Percentiles rank a stretch among this genome's conserved stretches.
phyloP scores from a whole-genome alignment of 176 grass and related monocot species.

The Oryza glaberrima region DNA sequence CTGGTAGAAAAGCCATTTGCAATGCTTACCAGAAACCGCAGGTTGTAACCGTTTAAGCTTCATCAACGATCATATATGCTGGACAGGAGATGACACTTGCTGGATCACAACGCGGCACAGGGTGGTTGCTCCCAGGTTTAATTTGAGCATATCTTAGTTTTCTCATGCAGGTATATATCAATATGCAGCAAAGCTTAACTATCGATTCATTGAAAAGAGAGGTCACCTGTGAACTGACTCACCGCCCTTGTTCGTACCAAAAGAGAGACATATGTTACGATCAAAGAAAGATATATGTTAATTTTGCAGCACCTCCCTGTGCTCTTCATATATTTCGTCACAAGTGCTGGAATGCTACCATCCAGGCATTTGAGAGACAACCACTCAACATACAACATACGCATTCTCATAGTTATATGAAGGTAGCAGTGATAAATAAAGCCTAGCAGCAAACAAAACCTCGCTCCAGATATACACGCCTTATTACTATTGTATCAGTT shows the following conservation, averaged over 20 bases:
- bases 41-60: too few species aligned
- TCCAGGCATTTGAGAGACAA: background rate
- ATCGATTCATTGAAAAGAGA: background rate
- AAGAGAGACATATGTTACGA: too few species aligned
- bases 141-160: too few species aligned
- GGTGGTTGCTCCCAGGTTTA: too few species aligned
- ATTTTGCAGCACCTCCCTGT: background rate
- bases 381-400: background rate
- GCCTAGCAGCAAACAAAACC: background rate
- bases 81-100: background rate
- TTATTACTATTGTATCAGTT: constrained; percentile 36
- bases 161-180: too few species aligned
- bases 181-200: background rate
- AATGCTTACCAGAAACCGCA: too few species aligned
- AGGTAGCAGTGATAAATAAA: background rate
- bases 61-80: too few species aligned
- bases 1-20: too few species aligned
- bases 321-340: too few species aligned
- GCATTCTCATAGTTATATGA: background rate
- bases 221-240: background rate
- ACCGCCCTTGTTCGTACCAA: background rate
- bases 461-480: background rate
- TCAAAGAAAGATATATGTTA: background rate
- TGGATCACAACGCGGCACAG: background rate
- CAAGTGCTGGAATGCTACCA: background rate